These are phyloP conservation scores for Aspergillus cejpii DNA, from an alignment of 2,329 filamentous ascomycete genomes.

Conservation along the genomic window DNA sequence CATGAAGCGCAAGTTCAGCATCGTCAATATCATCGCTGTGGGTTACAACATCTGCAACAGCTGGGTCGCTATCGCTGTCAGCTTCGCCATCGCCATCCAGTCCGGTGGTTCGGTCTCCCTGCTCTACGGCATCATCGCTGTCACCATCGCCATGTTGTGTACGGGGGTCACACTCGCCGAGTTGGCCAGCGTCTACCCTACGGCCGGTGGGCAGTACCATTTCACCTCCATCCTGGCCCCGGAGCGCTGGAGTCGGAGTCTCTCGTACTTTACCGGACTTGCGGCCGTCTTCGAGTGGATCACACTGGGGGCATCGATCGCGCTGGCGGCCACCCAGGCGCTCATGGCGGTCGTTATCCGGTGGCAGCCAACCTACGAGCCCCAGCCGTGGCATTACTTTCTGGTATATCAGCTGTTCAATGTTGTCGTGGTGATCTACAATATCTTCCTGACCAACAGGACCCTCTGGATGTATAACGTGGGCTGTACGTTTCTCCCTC, in stretches of 20 bases:
- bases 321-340: slow-evolving; percentile 12
- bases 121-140: slow-evolving; percentile 19
- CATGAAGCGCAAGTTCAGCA: slow-evolving; percentile 21
- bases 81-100: slow-evolving; percentile 22
- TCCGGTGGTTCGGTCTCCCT: slow-evolving; percentile 19
- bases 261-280: slow-evolving; percentile 20
- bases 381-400: slow-evolving; percentile 19
- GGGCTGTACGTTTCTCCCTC: slow-evolving; percentile 12
- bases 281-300: slow-evolving; percentile 21
- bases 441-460: slow-evolving; percentile 17
- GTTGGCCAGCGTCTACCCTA: slow-evolving; percentile 26
- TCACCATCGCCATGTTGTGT: slow-evolving; percentile 17
- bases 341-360: slow-evolving; percentile 21
- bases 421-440: slow-evolving; percentile 13
- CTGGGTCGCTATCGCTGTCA: slow-evolving; percentile 22
- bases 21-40: slow-evolving; percentile 20
- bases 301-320: slow-evolving; percentile 18
- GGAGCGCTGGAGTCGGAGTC: slow-evolving; percentile 17
- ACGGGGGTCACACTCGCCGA: slow-evolving; percentile 24
- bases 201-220: slow-evolving; percentile 27
- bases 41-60: slow-evolving; percentile 24
- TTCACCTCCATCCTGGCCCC: slow-evolving; percentile 26
- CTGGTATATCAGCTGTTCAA: slow-evolving; percentile 20
- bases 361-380: slow-evolving; percentile 16
- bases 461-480: slow-evolving; percentile 21